Conservation (phyloP, 768 basidiomycete genomes). For the Hydnomerulius pinastri region DNA sequence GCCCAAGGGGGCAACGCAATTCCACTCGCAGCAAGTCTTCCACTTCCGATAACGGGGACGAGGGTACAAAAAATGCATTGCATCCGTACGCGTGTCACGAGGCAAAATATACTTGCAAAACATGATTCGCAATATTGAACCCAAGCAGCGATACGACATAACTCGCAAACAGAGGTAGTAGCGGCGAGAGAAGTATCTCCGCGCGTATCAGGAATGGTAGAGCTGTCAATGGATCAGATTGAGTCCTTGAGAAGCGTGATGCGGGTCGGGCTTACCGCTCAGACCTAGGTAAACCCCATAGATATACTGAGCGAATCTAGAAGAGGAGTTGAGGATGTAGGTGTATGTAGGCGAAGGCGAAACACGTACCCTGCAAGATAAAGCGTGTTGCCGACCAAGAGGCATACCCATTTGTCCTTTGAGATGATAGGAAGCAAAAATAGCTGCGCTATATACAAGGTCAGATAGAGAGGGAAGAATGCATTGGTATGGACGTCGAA, state of each 20-base stretch:
- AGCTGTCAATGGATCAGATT: constrained; percentile 46
- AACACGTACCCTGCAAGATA: constrained; percentile 77
- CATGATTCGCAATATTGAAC: constrained; percentile 85
- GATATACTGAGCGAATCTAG: constrained; percentile 85
- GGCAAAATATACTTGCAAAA: constrained; percentile 81
- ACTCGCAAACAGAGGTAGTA: constrained; percentile 82
- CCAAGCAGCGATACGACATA: constrained; percentile 88
- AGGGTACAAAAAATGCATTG: neutral
- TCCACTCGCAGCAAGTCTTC: neutral
- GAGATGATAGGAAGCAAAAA: constrained; percentile 83
- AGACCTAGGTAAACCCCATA: constrained; percentile 91
- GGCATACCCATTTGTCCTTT: constrained; percentile 89
- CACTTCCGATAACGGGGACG: too few species aligned
- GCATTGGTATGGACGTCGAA: constrained; percentile 98
- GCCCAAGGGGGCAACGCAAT: too few species aligned
- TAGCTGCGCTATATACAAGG: constrained; percentile 86
- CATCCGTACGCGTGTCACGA: constrained; percentile 31
- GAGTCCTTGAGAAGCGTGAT: too few species aligned
- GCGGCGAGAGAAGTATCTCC: constrained; percentile 86
- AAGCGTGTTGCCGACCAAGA: constrained; percentile 86
- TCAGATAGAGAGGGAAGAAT: constrained; percentile 92
- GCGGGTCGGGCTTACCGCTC: constrained; percentile 54
- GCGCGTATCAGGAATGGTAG: constrained; percentile 93
- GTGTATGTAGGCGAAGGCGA: constrained; percentile 12
- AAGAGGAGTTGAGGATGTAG: constrained; percentile 5